A percentile compares a stretch with the other conserved stretches of the same genome.
phyloP scores from a whole-genome alignment of 2,329 filamentous ascomycete genomes.

The Ophiostoma perfectum region DNA sequence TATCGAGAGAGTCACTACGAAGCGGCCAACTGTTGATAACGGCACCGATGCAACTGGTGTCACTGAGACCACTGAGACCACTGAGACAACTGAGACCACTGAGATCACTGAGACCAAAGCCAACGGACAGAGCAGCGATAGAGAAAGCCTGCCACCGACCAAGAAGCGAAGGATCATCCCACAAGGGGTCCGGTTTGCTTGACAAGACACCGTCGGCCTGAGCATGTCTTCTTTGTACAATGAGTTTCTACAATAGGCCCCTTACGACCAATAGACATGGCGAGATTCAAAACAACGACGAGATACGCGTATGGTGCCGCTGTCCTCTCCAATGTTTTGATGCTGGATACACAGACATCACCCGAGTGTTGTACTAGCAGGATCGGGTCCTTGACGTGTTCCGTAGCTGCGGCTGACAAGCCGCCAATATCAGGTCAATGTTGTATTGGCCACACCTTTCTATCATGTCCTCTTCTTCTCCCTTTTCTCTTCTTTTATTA shows the following conservation, averaged over 20 bases:
- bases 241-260: not conserved
- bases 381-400: not conserved
- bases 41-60: not conserved
- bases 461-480: not conserved
- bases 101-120: not conserved
- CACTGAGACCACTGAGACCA: not conserved
- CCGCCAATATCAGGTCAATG: not conserved
- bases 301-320: too few species aligned
- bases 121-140: not conserved
- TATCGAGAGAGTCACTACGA: not conserved
- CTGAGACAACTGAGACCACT: not conserved
- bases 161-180: constrained; percentile 1
- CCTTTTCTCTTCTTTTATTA: not conserved
- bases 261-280: too few species aligned
- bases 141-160: not conserved
- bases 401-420: not conserved
- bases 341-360: not conserved
- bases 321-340: too few species aligned
- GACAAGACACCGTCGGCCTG: not conserved
- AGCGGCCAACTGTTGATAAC: not conserved
- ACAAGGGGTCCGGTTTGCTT: not conserved
- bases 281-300: too few species aligned
- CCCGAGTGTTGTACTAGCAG: not conserved
- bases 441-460: not conserved
- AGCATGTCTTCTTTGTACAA: not conserved